Evolutionary conservation across 441 rosid genomes (phyloP).

Genomic region (Cnidoscolus chayamansa): DNA sequence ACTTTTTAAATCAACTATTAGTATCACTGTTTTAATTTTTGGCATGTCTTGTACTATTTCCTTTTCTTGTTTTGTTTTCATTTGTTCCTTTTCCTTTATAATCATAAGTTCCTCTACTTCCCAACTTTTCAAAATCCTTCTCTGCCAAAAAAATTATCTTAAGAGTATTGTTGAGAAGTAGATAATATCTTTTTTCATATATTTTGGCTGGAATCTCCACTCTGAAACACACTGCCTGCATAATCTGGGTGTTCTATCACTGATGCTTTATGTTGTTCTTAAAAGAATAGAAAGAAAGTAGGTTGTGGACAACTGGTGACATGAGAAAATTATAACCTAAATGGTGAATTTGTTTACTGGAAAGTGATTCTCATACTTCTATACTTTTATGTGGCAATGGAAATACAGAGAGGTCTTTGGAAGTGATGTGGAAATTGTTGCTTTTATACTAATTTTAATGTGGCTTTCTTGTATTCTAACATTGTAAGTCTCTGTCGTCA

Average conservation of each 20-base stretch:
- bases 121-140: not conserved
- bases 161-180: not conserved
- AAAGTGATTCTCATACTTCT: not conserved
- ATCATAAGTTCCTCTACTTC: not conserved
- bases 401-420: not conserved
- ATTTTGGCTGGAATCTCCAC: not conserved
- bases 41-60: not conserved
- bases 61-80: not conserved
- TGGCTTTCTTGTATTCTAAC: slow-evolving; percentile 5
- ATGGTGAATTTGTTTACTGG: not conserved
- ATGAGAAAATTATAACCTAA: not conserved
- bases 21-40: not conserved
- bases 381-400: not conserved
- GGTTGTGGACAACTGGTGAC: not conserved
- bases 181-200: not conserved
- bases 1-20: no score
- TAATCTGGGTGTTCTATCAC: not conserved
- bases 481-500: not conserved
- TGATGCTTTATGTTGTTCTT: not conserved
- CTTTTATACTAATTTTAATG: not conserved
- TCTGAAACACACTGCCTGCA: not conserved
- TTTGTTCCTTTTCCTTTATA: not conserved
- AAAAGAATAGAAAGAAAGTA: not conserved
- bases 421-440: not conserved
- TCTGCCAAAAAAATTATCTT: not conserved